Conservation (phyloP, 305 asterid genomes). For the Solanum hybrid region DNA sequence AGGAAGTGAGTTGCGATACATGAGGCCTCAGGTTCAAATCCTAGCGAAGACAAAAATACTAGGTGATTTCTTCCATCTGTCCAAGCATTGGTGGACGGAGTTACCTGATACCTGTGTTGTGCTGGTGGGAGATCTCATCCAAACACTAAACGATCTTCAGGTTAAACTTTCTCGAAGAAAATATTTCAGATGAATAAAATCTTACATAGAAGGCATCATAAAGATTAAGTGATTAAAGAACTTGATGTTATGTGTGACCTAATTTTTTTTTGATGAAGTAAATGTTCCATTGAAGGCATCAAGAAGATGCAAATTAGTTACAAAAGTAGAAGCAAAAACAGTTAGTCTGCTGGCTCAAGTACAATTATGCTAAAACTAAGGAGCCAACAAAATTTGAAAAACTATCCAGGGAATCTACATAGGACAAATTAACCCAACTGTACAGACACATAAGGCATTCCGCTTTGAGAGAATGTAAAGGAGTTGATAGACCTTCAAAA, state of each 20-base stretch:
- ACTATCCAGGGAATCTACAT: no score
- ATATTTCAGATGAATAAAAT: background rate
- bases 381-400: no score
- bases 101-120: background rate
- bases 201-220: background rate
- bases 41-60: background rate
- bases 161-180: background rate
- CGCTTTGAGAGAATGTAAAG: no score
- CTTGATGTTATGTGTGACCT: background rate
- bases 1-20: background rate
- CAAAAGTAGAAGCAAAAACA: no score
- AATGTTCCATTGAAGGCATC: no score
- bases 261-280: no score
- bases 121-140: background rate
- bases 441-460: no score
- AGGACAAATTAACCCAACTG: no score
- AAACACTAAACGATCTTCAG: background rate
- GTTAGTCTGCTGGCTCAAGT: no score
- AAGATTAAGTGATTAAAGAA: background rate
- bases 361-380: no score
- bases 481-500: no score
- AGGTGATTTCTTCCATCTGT: background rate
- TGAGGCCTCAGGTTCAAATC: background rate
- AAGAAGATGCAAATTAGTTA: no score
- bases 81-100: background rate